Percentiles rank a stretch among this genome's conserved stretches.
Conservation (phyloP, 1,284 basidiomycete species). For the Papiliotrema terrestris region DNA sequence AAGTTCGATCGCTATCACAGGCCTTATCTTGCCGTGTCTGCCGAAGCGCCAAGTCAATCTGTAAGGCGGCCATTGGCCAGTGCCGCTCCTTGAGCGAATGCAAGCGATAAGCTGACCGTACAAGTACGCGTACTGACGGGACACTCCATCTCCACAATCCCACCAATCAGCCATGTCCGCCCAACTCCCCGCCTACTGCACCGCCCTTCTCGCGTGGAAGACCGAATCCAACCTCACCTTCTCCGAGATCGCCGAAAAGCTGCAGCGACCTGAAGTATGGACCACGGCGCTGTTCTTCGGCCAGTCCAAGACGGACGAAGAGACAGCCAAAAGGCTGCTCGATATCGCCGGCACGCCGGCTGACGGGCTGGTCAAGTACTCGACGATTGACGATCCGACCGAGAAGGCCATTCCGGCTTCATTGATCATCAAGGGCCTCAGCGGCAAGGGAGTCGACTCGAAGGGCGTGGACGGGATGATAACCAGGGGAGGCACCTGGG, state of each 20-base stretch:
- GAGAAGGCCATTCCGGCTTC: conserved; percentile 49
- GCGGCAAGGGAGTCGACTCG: conserved; percentile 20
- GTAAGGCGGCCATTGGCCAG: no score
- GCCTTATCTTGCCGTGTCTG: no score
- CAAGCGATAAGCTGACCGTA: neutral
- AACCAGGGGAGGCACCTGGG: conserved; percentile 34
- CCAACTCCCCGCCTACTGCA: conserved; percentile 24
- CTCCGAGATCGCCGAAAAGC: conserved; percentile 63
- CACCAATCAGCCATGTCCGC: conserved; percentile 8
- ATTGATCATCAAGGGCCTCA: conserved; percentile 17
- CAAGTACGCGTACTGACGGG: no score
- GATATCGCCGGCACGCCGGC: conserved; percentile 58
- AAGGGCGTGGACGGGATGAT: conserved; percentile 34
- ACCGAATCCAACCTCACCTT: conserved; percentile 61
- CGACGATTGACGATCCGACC: conserved; percentile 1
- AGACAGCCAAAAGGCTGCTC: conserved; percentile 66
- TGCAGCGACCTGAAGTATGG: conserved; percentile 81
- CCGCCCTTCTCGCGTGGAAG: conserved; percentile 25
- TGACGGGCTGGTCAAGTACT: conserved; percentile 7
- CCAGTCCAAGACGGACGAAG: conserved; percentile 66
- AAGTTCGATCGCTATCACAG: no score
- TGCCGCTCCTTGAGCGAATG: no score
- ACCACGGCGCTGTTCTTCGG: conserved; percentile 83
- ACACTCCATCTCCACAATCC: neutral
- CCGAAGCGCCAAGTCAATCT: no score